Conservation (phyloP, 306 rosid species). For the Adenanthera pavonina region DNA sequence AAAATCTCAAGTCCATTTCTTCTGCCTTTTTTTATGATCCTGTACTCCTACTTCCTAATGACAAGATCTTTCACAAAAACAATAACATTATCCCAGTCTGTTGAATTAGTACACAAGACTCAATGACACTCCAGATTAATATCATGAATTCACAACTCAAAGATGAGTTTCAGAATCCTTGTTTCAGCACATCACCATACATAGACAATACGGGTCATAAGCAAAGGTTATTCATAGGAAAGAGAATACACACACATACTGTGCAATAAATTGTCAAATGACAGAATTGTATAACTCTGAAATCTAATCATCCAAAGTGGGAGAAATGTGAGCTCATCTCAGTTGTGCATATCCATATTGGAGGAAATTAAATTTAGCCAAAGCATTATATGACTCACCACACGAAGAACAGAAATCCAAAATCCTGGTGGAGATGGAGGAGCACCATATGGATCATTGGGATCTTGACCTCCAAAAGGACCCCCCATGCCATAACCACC, state of each 20-base stretch:
- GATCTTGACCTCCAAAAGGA: conserved; percentile 92
- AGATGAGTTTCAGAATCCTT: conserved; percentile 17
- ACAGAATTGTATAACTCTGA: conserved; percentile 6
- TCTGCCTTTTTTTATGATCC: conserved; percentile 17
- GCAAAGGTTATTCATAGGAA: conserved; percentile 13
- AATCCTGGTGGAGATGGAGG: conserved; percentile 97
- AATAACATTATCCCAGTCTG: neutral
- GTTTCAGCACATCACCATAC: neutral
- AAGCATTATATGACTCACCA: conserved; percentile 65
- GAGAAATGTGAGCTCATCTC: conserved; percentile 25
- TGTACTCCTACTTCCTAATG: neutral
- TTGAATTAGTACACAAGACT: conserved; percentile 18
- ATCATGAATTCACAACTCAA: conserved; percentile 10
- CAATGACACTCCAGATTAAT: conserved; percentile 26
- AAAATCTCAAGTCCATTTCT: conserved; percentile 25
- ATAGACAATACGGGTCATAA: conserved; percentile 2
- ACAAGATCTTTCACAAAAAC: conserved; percentile 9
- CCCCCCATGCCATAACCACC: conserved; percentile 97
- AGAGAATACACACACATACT: neutral
- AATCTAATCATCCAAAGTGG: conserved; percentile 24
- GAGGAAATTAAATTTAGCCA: conserved; percentile 23
- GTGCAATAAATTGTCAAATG: neutral
- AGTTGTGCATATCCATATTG: conserved; percentile 16
- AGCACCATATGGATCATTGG: conserved; percentile 82
- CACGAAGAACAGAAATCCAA: conserved; percentile 85